phyloP scores from a whole-genome alignment of 2,329 filamentous ascomycete genomes.

The Sporothrix inflata region DNA sequence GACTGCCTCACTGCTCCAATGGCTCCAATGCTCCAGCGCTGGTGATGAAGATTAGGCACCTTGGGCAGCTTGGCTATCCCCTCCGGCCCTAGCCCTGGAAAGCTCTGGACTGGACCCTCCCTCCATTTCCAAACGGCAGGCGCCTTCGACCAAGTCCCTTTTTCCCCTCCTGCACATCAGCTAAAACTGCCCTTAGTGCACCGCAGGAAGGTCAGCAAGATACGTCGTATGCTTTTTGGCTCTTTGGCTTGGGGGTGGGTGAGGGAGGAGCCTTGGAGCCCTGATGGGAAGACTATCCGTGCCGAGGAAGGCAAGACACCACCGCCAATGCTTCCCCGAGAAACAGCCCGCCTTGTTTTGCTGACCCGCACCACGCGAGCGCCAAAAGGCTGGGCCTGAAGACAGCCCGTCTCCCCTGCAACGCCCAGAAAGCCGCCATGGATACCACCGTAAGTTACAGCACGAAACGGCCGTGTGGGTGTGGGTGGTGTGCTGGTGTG shows the following conservation, averaged over 20 bases:
- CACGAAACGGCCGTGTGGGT: conserved; percentile 6
- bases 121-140: neutral
- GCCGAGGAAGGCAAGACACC: conserved; percentile 27
- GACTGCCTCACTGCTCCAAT: neutral
- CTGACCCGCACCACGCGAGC: conserved; percentile 27
- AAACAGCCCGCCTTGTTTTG: conserved; percentile 26
- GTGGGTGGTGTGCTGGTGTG: conserved; percentile 5
- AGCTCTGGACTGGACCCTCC: neutral
- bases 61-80: neutral
- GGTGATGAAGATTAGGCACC: neutral
- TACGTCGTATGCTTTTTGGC: neutral
- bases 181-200: neutral
- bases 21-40: neutral
- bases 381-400: conserved; percentile 10
- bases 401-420: neutral
- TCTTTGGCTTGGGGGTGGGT: neutral
- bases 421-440: neutral
- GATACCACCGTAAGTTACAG: neutral
- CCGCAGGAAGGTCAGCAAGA: neutral
- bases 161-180: neutral
- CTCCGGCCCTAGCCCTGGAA: neutral
- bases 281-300: conserved; percentile 4
- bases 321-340: neutral
- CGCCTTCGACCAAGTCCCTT: neutral
- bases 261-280: neutral